phyloP scores from a whole-genome alignment of 306 rosid genomes.

The Albizia julibrissin region DNA sequence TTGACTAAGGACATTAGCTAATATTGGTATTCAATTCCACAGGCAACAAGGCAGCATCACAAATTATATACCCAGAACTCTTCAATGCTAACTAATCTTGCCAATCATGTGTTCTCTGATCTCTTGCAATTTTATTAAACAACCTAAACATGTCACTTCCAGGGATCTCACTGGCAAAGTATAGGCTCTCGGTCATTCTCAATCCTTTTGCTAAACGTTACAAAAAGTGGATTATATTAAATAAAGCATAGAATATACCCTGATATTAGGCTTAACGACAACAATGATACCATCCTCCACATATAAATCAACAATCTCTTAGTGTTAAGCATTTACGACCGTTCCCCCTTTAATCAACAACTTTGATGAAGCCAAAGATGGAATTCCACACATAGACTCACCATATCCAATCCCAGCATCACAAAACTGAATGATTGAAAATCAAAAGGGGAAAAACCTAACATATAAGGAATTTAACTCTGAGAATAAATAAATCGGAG shows the following conservation, averaged over 20 bases:
- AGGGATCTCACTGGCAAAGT: not conserved
- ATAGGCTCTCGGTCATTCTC: not conserved
- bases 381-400: constrained; percentile 44
- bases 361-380: constrained; percentile 47
- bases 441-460: not conserved
- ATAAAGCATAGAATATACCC: constrained; percentile 32
- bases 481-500: not conserved
- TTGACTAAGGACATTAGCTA: not conserved
- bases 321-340: constrained; percentile 79
- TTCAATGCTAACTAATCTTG: not conserved
- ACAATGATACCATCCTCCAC: constrained; percentile 75
- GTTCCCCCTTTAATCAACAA: constrained; percentile 80
- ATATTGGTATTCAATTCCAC: not conserved
- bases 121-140: not conserved
- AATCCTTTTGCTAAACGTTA: not conserved
- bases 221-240: not conserved
- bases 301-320: constrained; percentile 82
- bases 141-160: not conserved
- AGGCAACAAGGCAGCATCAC: not conserved
- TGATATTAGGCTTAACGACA: constrained; percentile 69
- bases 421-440: constrained; percentile 57
- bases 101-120: too few species aligned
- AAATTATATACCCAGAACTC: not conserved
- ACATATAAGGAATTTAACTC: not conserved
- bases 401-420: constrained; percentile 63